phyloP scores from a whole-genome alignment of 2,329 filamentous ascomycete genomes.

The Magnaporthiopsis rhizophila region DNA sequence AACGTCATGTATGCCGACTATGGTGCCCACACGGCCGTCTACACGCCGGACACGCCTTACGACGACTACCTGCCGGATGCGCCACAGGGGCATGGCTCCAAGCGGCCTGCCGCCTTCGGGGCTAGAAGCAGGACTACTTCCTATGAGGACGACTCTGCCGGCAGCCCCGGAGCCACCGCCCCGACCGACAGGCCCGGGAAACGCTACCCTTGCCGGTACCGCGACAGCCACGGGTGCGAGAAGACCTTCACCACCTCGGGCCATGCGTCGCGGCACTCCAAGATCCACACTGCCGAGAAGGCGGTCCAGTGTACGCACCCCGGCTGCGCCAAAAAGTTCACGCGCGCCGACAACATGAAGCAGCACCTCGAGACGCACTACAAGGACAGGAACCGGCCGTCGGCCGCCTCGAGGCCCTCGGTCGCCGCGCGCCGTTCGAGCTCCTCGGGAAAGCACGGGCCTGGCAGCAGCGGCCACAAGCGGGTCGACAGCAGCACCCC shows the following conservation, averaged over 20 bases:
- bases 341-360: conserved; percentile 81
- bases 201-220: conserved; percentile 67
- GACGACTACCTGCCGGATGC: conserved; percentile 25
- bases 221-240: conserved; percentile 62
- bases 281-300: conserved; percentile 78
- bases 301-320: conserved; percentile 59
- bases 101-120: conserved; percentile 2
- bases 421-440: conserved; percentile 15
- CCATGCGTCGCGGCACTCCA: conserved; percentile 76
- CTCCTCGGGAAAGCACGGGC: conserved; percentile 20
- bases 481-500: conserved; percentile 20
- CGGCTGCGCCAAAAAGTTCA: conserved; percentile 73
- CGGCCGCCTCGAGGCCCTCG: conserved; percentile 24
- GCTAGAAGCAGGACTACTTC: conserved; percentile 19
- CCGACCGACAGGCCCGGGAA: conserved; percentile 42
- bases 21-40: conserved; percentile 7
- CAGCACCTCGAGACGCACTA: conserved; percentile 73
- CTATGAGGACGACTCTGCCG: conserved; percentile 42
- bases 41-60: conserved; percentile 20
- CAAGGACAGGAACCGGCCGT: conserved; percentile 46
- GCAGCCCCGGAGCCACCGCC: conserved; percentile 22
- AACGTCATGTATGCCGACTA: conserved; percentile 29
- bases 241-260: conserved; percentile 81
- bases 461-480: conserved; percentile 12
- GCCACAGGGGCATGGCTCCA: conserved; percentile 17